Percentiles rank a stretch among this genome's conserved stretches.
These are phyloP conservation scores for Fusarium sp. DNA, from an alignment of 2,329 filamentous ascomycete species.

Conservation along the genomic window DNA sequence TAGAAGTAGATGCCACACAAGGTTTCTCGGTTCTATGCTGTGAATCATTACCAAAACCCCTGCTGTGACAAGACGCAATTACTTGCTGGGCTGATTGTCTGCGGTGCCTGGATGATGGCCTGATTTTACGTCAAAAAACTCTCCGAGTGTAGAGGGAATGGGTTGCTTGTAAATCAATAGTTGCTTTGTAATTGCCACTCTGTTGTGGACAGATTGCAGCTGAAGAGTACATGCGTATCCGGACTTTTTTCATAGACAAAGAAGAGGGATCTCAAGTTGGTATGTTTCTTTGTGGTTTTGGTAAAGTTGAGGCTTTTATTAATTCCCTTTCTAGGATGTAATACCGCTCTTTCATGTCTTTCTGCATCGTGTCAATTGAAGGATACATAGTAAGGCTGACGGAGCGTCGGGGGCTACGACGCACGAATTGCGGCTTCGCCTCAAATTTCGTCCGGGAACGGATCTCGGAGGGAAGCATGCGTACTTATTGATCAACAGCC, in stretches of 20 bases:
- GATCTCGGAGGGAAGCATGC: constrained; percentile 17
- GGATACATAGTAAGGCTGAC: neutral
- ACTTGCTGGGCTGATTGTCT: neutral
- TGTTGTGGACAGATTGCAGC: constrained; percentile 34
- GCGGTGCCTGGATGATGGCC: neutral
- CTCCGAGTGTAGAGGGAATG: neutral
- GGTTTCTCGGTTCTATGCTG: neutral
- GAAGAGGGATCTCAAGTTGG: neutral
- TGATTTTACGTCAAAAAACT: constrained; percentile 22
- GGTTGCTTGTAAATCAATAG: constrained; percentile 29
- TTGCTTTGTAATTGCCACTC: constrained; percentile 22
- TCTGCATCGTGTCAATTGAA: neutral
- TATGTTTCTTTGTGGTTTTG: neutral
- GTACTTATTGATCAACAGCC: constrained; percentile 19
- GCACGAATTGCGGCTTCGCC: constrained; percentile 23
- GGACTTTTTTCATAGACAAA: neutral
- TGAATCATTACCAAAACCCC: neutral
- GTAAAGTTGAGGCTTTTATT: neutral
- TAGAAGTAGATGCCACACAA: neutral
- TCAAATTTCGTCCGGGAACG: constrained; percentile 15
- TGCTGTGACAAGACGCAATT: neutral
- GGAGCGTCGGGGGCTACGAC: neutral
- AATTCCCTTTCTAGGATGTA: neutral
- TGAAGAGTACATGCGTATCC: neutral
- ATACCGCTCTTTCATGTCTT: neutral